Base-by-base conservation (phyloP, 768 basidiomycete genomes). In the Hebeloma cylindrosporum region DNA sequence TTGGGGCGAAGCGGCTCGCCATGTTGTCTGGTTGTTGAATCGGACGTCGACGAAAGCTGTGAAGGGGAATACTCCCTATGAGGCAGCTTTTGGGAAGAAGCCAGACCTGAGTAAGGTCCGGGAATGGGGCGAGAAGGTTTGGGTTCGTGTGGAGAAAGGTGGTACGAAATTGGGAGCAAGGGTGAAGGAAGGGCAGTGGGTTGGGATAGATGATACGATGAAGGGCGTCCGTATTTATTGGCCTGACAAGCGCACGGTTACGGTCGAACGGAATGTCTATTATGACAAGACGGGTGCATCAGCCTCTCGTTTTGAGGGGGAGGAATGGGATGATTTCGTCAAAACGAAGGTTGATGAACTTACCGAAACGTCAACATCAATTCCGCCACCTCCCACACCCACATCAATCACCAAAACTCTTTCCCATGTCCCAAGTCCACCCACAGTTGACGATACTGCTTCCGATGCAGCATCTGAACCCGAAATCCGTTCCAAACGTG, bases 1-100 rank as follows among this genome's bases (percentile, higher is more conserved):
- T 1, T 77, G 70, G 74, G 66, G 52, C 1, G 60, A 72, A 16
- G 71, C 69, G 1, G 48, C 58, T 0, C 27, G 23, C 0, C 60
- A 72, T 47, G 61, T 58, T 0, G 55, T 63, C 0, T 73, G 64
- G 53, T 20, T 72, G 1, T 49, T 59, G 41, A 74, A 74, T 50
- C 28, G 62, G 1, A 60, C 63, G 0, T 50, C 61, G 0, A 67
- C 62, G 1, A 50, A 51, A 10, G 52, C 50, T 0, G 25, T 70
- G 0, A 40, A 56, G 7, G 56, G 58, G 4, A 55, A 42, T 32
- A 63, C 62, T 22, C 63, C 62, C 0, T 59, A 54, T 38, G 45
- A 60, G 26, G 29, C 47, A 0, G 14, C 35, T 7, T 35, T 42
- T 40, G 56, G 58, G 3, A 43, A 50, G 29, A 64, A 64, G 27